phyloP scores from a whole-genome alignment of 352 stramenopile genomes.

The Pelagophyceae sp. region DNA sequence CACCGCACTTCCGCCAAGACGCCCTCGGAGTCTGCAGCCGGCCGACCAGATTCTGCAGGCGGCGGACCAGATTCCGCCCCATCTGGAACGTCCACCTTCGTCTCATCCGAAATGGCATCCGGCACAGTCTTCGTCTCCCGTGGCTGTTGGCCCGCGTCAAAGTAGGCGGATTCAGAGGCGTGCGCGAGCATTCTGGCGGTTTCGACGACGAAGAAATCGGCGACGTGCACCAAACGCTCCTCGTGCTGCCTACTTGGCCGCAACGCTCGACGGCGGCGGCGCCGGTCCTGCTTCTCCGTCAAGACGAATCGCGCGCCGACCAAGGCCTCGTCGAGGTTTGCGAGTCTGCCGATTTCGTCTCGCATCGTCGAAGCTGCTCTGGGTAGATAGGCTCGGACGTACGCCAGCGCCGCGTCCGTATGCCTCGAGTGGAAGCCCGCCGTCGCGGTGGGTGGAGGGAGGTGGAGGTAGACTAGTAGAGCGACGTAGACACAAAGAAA shows the following conservation, averaged over 20 bases:
- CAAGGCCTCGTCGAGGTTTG: neutral
- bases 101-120: too few relatives aligned
- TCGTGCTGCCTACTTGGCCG: neutral
- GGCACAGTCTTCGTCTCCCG: neutral
- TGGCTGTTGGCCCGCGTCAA: neutral
- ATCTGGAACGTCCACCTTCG: too few relatives aligned
- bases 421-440: neutral
- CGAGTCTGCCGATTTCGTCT: neutral
- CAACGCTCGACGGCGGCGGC: neutral
- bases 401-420: neutral
- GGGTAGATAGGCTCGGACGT: neutral
- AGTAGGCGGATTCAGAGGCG: neutral
- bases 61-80: too few relatives aligned
- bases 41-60: too few relatives aligned
- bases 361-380: neutral
- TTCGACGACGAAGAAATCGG: constrained; percentile 10
- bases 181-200: neutral
- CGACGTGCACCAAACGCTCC: too few relatives aligned
- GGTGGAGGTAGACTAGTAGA: constrained; percentile 3
- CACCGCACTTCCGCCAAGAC: neutral
- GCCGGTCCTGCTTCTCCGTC: neutral
- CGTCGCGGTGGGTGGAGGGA: neutral
- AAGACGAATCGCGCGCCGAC: neutral
- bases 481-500: constrained; percentile 13
- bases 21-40: too few relatives aligned